Evolutionary conservation across 371 early-diverging fungal species (phyloP), one percentile per base, ranked within the genome.

Genomic region (Apophysomyces variabilis): DNA sequence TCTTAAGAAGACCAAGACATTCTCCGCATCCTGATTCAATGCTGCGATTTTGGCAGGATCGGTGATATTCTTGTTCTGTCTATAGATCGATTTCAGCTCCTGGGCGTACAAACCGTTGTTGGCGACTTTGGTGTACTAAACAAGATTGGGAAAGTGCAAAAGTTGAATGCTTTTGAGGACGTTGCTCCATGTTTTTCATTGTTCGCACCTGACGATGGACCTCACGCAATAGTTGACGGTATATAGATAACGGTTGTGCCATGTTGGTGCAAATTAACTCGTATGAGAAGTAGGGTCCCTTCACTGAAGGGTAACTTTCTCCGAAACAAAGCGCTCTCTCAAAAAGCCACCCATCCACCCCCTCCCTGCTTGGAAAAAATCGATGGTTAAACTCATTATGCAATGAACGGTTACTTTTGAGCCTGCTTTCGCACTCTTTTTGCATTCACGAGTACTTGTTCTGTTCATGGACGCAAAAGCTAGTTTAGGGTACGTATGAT

Each of bases 151-250:
- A 26, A 26, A 26, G 32, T 26, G 3, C 32, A 26, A 26, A 26
- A 26, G 32, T 26, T 26, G 32, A 26, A 26, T 26, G 3, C 3
- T 26, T 26, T 26, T 26, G 32, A 26, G 32, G 32, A 26, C 32
- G 32, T 3, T 26, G 32, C 32, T 26, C 32, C 32, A 50, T 12
- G 21, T 54, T 32, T 45, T 21, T 6, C 26, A 35, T 41, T 50
- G n/a, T 26, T 32, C 39, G 14, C 64, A 79, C 83, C 68, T 82
- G 83, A 21, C 32, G 65, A 62, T 75, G 66, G 21, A 79, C 71
- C 72, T 82, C 83, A 66, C 76, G 72, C 38, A 82, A 64, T 13
- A 82, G 61, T 32, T 76, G 66, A 60, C 83, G 79, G 38, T 79
- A 82, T 14, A 72, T 39, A 16, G 66, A 45, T 4, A 41, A 18